A percentile compares a stretch with the other conserved stretches of the same genome.
Conservation (phyloP, 2,329 filamentous ascomycete species). For the Mycogone perniciosa region DNA sequence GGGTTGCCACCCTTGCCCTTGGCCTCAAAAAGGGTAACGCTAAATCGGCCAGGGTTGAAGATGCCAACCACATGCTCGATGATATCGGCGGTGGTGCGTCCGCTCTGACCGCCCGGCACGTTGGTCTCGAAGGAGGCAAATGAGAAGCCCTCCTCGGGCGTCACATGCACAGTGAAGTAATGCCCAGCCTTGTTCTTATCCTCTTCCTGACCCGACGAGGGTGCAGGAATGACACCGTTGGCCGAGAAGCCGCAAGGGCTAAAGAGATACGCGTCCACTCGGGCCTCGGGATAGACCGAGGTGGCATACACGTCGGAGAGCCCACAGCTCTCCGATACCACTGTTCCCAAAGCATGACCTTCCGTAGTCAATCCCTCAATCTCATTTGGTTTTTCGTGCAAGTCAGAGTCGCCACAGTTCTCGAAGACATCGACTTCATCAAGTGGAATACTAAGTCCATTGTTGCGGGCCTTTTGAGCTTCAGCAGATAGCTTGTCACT, state of each 20-base stretch:
- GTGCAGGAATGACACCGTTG: conserved; percentile 87
- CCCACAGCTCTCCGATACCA: conserved; percentile 85
- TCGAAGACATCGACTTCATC: conserved; percentile 79
- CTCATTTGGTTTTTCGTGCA: conserved; percentile 47
- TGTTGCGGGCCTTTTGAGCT: conserved; percentile 56
- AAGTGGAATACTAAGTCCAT: conserved; percentile 44
- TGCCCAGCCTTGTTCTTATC: conserved; percentile 53
- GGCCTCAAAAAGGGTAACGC: conserved; percentile 91
- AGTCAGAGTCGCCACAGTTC: conserved; percentile 49
- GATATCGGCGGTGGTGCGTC: conserved; percentile 81
- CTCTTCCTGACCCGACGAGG: conserved; percentile 37
- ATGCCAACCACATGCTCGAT: conserved; percentile 92
- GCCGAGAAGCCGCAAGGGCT: conserved; percentile 95
- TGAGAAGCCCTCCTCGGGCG: conserved; percentile 92
- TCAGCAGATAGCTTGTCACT: conserved; percentile 68
- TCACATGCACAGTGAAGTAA: conserved; percentile 98
- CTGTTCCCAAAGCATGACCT: conserved; percentile 85
- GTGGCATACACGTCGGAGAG: conserved; percentile 83
- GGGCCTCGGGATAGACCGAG: conserved; percentile 81
- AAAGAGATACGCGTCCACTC: conserved; percentile 94
- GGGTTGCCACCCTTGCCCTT: conserved; percentile 51
- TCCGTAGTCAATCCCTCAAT: conserved; percentile 80
- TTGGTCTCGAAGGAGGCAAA: conserved; percentile 99
- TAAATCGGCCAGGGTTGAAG: conserved; percentile 97
- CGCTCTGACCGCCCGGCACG: conserved; percentile 81